Conservation (phyloP, 2,329 filamentous ascomycete genomes). For the Drechslera avenae region DNA sequence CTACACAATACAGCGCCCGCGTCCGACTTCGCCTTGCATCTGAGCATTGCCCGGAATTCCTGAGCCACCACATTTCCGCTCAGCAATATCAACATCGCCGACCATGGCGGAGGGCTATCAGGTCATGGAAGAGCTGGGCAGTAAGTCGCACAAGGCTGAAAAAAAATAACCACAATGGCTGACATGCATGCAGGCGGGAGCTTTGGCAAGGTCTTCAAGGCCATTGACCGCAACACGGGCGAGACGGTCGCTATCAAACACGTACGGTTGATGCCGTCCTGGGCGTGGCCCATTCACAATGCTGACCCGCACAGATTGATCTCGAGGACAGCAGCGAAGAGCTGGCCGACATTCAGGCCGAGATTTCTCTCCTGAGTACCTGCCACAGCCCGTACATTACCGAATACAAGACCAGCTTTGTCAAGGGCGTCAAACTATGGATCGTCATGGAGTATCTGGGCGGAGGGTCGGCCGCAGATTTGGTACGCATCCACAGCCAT, state of each 20-base stretch:
- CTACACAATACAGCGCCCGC: slow-evolving; percentile 25
- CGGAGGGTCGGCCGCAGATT: slow-evolving; percentile 90
- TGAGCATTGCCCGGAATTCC: slow-evolving; percentile 13
- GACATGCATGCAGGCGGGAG: slow-evolving; percentile 70
- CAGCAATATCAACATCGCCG: slow-evolving; percentile 23
- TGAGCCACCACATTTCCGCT: slow-evolving; percentile 27
- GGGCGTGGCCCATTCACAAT: slow-evolving; percentile 6
- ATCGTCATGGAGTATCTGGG: slow-evolving; percentile 99
- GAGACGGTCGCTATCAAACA: slow-evolving; percentile 97
- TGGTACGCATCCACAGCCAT: slow-evolving; percentile 62
- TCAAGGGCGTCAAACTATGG: slow-evolving; percentile 97
- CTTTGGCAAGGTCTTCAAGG: slow-evolving; percentile 97
- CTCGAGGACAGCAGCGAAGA: slow-evolving; percentile 98
- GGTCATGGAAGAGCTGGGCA: slow-evolving; percentile 93
- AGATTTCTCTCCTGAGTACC: slow-evolving; percentile 92
- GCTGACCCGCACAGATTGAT: slow-evolving; percentile 71
- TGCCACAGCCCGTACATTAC: slow-evolving; percentile 94
- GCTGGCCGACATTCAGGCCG: slow-evolving; percentile 96
- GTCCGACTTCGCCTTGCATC: slow-evolving; percentile 32
- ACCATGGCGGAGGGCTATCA: slow-evolving; percentile 86
- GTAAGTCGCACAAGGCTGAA: slow-evolving; percentile 59
- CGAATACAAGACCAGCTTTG: slow-evolving; percentile 93
- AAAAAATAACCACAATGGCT: slow-evolving; percentile 9
- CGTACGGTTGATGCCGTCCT: slow-evolving; percentile 59
- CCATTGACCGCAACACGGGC: slow-evolving; percentile 86